Evolutionary conservation across 148 eudicot species (phyloP).

Genomic region (Spergularia bocconei): DNA sequence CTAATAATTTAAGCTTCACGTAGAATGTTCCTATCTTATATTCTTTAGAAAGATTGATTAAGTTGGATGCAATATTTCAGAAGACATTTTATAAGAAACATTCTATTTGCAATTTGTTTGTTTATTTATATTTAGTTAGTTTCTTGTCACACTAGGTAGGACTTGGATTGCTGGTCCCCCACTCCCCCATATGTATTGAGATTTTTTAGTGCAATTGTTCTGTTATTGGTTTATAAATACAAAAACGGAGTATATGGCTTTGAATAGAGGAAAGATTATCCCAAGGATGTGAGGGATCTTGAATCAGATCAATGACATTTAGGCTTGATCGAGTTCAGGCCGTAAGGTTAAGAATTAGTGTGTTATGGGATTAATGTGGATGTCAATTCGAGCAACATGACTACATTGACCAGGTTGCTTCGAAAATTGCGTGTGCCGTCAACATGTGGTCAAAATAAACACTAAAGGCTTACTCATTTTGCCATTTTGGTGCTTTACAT

Average conservation of each 20-base stretch:
- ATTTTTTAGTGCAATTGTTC: not conserved
- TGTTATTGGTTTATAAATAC: not conserved
- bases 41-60: not conserved
- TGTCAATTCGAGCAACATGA: not conserved
- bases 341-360: not conserved
- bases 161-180: not conserved
- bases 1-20: not conserved
- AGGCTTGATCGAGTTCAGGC: not conserved
- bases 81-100: not conserved
- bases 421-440: too few species aligned
- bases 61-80: not conserved
- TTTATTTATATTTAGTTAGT: not conserved
- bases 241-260: too few species aligned
- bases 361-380: not conserved
- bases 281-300: too few species aligned
- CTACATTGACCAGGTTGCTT: too few species aligned
- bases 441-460: too few species aligned
- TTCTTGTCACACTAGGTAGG: not conserved
- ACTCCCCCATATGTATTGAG: not conserved
- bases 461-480: too few species aligned
- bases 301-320: not conserved
- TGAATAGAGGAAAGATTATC: too few species aligned
- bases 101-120: conserved; percentile 1
- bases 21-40: not conserved
- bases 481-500: too few species aligned